These are phyloP conservation scores for Lachnellula cervina DNA, from an alignment of 2,329 filamentous ascomycete genomes.

Conservation along the genomic window DNA sequence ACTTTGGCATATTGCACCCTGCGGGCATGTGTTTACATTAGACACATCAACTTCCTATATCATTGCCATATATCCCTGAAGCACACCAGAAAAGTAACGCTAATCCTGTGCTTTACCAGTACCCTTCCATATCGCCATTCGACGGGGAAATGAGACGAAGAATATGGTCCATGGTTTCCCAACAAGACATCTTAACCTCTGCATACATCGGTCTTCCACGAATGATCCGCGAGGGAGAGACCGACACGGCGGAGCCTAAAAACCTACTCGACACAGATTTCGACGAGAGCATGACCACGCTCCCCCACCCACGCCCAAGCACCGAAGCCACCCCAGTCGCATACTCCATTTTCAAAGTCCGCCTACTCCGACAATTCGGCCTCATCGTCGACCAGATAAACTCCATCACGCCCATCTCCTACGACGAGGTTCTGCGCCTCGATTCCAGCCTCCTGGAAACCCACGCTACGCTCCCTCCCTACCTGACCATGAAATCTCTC, in stretches of 20 bases:
- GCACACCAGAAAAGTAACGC: no score
- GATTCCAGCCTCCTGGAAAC: constrained; percentile 41
- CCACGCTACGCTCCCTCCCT: constrained; percentile 40
- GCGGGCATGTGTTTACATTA: no score
- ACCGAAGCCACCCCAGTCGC: constrained; percentile 54
- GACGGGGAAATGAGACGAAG: constrained; percentile 59
- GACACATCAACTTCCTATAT: no score
- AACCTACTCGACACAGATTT: constrained; percentile 64
- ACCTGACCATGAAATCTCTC: constrained; percentile 37
- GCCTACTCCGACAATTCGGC: constrained; percentile 43
- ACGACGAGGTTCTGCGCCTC: constrained; percentile 44
- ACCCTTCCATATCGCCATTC: constrained; percentile 43
- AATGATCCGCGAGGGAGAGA: constrained; percentile 59
- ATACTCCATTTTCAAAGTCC: constrained; percentile 47
- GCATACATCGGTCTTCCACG: constrained; percentile 63
- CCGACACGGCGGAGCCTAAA: constrained; percentile 54
- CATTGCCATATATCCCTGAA: no score
- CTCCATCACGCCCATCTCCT: constrained; percentile 42
- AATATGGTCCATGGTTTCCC: constrained; percentile 48
- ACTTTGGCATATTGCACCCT: no score
- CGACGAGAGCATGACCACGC: constrained; percentile 44
- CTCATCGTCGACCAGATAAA: constrained; percentile 48
- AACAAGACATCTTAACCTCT: constrained; percentile 58
- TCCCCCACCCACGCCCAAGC: constrained; percentile 51
- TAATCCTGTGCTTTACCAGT: constrained; percentile 27